Evolutionary conservation across 352 stramenopile genomes (phyloP).

Genomic region (Pelagophyceae sp.): DNA sequence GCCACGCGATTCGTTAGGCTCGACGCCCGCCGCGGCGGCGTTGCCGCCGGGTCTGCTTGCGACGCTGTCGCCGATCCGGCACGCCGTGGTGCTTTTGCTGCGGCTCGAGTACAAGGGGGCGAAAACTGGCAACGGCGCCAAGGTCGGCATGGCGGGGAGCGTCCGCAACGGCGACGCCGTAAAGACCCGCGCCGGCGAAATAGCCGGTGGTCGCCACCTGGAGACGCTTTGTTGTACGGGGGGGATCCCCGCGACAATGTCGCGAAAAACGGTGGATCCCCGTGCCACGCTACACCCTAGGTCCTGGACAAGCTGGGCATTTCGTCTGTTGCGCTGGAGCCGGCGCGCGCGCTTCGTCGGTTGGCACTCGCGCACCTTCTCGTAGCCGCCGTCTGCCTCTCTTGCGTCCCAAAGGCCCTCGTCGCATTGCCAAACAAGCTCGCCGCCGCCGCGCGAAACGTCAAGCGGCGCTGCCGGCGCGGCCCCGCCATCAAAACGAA

Average conservation of each 20-base stretch:
- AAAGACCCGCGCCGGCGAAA: not conserved
- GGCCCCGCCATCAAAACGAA: too few relatives aligned
- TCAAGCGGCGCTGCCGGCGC: too few relatives aligned
- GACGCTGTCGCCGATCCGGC: not conserved
- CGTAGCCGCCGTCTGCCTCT: not conserved
- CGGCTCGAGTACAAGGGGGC: not conserved
- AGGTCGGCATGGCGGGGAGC: not conserved
- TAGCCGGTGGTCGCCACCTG: too few relatives aligned
- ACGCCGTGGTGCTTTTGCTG: not conserved
- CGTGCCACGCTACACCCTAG: too few relatives aligned
- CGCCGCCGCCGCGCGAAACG: too few relatives aligned
- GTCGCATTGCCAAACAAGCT: not conserved
- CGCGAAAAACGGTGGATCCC: too few relatives aligned
- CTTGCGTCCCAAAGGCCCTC: not conserved
- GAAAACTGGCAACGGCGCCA: not conserved
- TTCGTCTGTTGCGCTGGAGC: too few relatives aligned
- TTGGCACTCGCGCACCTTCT: not conserved
- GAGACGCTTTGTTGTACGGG: too few relatives aligned
- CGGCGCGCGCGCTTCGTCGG: not conserved
- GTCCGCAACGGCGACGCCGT: not conserved
- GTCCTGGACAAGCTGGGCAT: too few relatives aligned
- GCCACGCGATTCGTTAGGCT: too few relatives aligned
- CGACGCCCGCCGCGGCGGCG: too few relatives aligned
- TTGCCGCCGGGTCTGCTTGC: not conserved
- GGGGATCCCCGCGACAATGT: too few relatives aligned